Conservation (phyloP, 140 eudicot species). For the Flaveria floridana region DNA sequence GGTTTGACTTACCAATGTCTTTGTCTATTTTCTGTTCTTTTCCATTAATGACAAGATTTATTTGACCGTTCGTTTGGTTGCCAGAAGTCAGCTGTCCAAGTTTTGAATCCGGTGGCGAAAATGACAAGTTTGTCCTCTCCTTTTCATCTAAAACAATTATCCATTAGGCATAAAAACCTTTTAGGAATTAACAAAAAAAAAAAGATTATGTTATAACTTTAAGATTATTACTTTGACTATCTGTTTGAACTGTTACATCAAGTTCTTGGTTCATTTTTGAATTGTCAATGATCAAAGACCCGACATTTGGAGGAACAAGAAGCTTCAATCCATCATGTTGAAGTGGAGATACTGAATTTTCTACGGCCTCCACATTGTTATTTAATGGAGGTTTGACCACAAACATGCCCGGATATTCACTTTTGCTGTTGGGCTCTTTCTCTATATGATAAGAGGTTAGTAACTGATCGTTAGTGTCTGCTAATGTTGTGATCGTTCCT, state of each 20-base stretch:
- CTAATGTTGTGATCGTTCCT: conserved; percentile 25
- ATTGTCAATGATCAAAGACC: conserved; percentile 38
- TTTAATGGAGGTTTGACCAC: conserved; percentile 30
- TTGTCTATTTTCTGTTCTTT: conserved; percentile 25
- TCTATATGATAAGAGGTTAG: conserved; percentile 30
- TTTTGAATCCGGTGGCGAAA: conserved; percentile 25
- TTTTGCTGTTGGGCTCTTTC: conserved; percentile 19
- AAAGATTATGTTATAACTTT: neutral
- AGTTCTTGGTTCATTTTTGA: conserved; percentile 35
- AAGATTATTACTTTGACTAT: conserved; percentile 37
- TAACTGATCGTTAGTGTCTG: conserved; percentile 25
- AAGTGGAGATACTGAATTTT: conserved; percentile 24
- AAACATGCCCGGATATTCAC: conserved; percentile 32
- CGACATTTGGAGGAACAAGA: conserved; percentile 42
- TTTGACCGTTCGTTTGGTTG: conserved; percentile 26
- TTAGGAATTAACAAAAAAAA: conserved; percentile 5
- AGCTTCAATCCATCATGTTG: conserved; percentile 49
- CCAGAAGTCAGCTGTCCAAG: conserved; percentile 25
- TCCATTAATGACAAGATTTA: conserved; percentile 29
- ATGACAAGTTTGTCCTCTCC: conserved; percentile 26
- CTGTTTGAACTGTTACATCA: conserved; percentile 35
- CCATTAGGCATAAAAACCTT: conserved; percentile 9
- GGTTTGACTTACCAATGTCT: conserved; percentile 32
- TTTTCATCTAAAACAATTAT: conserved; percentile 30
- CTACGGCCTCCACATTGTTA: conserved; percentile 33